These are phyloP conservation scores for Diaporthe helianthi DNA, from an alignment of 2,329 filamentous ascomycete genomes.

Conservation along the genomic window DNA sequence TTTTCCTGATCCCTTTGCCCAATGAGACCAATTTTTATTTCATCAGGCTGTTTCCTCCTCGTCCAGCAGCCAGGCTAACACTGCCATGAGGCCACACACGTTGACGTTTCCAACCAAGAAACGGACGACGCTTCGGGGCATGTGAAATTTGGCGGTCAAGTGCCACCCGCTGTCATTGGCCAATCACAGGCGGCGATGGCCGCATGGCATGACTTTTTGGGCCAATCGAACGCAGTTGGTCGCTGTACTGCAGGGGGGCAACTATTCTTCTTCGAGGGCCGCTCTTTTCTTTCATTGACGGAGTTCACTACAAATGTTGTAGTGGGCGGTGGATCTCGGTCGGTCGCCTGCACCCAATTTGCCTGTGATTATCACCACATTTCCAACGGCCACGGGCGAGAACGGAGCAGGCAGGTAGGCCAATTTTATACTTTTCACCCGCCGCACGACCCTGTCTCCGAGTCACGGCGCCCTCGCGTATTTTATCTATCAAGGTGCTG, in stretches of 20 bases:
- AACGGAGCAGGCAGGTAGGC: conserved; percentile 5
- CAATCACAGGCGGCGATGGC: conserved; percentile 34
- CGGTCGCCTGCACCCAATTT: conserved; percentile 22
- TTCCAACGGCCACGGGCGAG: conserved; percentile 1
- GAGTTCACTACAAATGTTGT: not conserved
- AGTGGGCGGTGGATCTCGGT: conserved; percentile 4
- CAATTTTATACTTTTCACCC: not conserved
- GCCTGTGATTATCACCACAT: conserved; percentile 32
- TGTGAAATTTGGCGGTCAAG: conserved; percentile 34
- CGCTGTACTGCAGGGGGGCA: too few relatives aligned
- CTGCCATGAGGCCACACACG: conserved; percentile 29
- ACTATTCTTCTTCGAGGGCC: not conserved
- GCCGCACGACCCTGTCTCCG: not conserved
- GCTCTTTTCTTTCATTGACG: not conserved
- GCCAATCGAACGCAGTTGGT: conserved; percentile 29
- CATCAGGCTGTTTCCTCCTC: not conserved
- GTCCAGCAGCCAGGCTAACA: not conserved
- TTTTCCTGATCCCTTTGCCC: not conserved
- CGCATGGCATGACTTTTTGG: conserved; percentile 32
- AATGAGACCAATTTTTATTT: conserved; percentile 6
- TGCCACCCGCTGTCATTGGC: conserved; percentile 29
- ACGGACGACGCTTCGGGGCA: conserved; percentile 26
- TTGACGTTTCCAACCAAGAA: conserved; percentile 21
- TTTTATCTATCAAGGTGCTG: not conserved
- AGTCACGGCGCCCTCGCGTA: conserved; percentile 3